Evolutionary conservation across 257 asterid genomes (phyloP).

Genomic region (Ilex aquifolium): DNA sequence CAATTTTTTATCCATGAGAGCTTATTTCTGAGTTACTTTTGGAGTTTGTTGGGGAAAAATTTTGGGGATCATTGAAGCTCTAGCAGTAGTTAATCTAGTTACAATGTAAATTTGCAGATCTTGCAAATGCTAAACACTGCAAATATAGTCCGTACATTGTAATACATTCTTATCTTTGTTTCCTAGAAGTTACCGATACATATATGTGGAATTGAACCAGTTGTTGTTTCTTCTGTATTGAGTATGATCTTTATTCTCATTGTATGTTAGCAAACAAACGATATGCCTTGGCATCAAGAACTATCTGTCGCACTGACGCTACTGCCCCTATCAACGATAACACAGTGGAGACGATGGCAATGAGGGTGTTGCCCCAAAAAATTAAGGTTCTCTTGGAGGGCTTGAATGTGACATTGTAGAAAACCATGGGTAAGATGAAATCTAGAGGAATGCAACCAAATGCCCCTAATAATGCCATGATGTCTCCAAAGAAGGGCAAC

Average conservation of each 20-base stretch:
- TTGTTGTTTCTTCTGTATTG: too few relatives aligned
- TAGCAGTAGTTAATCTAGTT: too few relatives aligned
- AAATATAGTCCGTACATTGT: too few relatives aligned
- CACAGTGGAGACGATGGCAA: constrained; percentile 35
- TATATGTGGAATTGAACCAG: too few relatives aligned
- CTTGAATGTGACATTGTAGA: constrained; percentile 51
- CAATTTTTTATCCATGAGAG: too few relatives aligned
- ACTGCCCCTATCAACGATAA: constrained; percentile 47
- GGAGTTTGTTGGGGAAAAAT: too few relatives aligned
- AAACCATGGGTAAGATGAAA: constrained; percentile 58
- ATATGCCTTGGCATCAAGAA: constrained; percentile 51
- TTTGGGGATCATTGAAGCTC: too few relatives aligned
- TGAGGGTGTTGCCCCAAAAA: constrained; percentile 43
- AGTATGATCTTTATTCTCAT: neutral
- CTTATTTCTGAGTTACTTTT: too few relatives aligned
- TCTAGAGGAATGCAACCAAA: constrained; percentile 65
- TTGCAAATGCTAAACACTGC: too few relatives aligned
- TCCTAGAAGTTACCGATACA: too few relatives aligned
- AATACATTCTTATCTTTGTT: too few relatives aligned
- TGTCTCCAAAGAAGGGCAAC: constrained; percentile 77
- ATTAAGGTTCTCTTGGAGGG: constrained; percentile 30
- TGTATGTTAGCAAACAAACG: constrained; percentile 51
- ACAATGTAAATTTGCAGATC: too few relatives aligned
- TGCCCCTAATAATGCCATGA: constrained; percentile 66
- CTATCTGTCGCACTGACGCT: constrained; percentile 54